Evolutionary conservation across 495 filamentous ascomycete genomes (phyloP), one percentile per base, ranked within the genome.

Genomic region (Staphylotrichum longicolle): DNA sequence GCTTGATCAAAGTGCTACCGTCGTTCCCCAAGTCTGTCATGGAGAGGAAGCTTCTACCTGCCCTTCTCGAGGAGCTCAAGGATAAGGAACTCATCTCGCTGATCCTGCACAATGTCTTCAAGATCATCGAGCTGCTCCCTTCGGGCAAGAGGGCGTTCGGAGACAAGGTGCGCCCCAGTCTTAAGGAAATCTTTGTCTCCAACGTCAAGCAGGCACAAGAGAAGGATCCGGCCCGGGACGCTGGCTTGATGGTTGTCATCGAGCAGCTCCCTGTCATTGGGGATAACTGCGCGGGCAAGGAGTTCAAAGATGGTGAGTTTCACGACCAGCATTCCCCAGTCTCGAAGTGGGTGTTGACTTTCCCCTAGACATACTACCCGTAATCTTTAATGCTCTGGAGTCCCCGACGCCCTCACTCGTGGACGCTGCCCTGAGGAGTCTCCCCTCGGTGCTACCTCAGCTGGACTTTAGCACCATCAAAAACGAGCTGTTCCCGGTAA

Each of bases 381-480:
- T 98, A 37, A 81, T 97, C 41, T 79, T 90, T 20, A 70, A 89
- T 27, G 89, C 90, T 0, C 75, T 98, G 55, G 93, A 97, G 65
- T 95, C 90, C 1, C 82, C 91, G 14, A 96, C 92, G 0, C 94
- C 95, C 65, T 85, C 87, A 7, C 75, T 98, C 15, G 90, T 96
- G 3, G 94, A 98, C 77, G 89, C 88, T 12, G 83, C 91, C 9
- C 78, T 98, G 20, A 82, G 87, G 54, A 86, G 85, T 20, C 76
- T 98, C 10, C 85, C 89, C 15, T 75, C 80, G 1, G 80, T 97
- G 35, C 76, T 98, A 34, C 86, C 90, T 0, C 85, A 91, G 15
- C 83, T 98, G 10, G 94, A 98, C 68, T 98, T 97, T 65, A 93
- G 88, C 54, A 98, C 94, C 3, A 89, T 96, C 63, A 98, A 97